Base-by-base conservation (phyloP, 2,329 filamentous ascomycete genomes). In the Byssochlamys sp. region DNA sequence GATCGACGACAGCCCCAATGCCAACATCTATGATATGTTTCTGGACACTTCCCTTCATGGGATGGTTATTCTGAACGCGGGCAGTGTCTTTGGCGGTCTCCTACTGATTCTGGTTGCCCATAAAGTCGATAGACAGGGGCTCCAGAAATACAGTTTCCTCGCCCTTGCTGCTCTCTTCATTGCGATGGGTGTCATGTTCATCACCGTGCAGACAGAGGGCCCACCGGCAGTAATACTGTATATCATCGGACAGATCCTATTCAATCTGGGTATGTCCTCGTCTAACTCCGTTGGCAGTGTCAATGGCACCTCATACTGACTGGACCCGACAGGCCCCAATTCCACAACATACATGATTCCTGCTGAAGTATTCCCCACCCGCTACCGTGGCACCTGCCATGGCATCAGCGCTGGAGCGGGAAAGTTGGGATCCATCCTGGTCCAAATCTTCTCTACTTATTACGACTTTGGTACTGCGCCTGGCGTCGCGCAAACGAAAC, bases 321-420 rank as follows among this genome's bases (percentile, higher is more conserved):
- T 29, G 12, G 25, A 35, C 14, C 27, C 10, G 39, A 4, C 52
- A 71, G 71, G 70, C 24, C 72, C 72, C 33, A 75, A 74, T 53
- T 70, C 70, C 61, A 74, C 74, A 35, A 75, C 71, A 5, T 74
- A 74, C 58, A 75, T 78, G 63, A 78, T 82, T 39, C 78, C 80
- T n/a, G 80, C 79, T 11, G 80, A 82, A 60, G 74, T 81, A 55
- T 83, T 82, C 60, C 81, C 81, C 2, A 83, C 80, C 0, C 73
- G 77, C 19, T 82, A 82, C 62, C 75, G 80, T 19, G 80, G 75
- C 55, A 79, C 78, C 1, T 80, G 77, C 59, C 78, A 83, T 63
- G 81, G 80, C 24, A 75, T 83, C 59, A 75, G 76, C 28, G 81
- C 81, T n/a, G 80, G 74, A 0, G 66, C 73, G 1, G 81, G 81